Evolutionary conservation across 2,329 filamentous ascomycete genomes (phyloP), one percentile per base, ranked within the genome.

Genomic region (Colletotrichum destructivum): DNA sequence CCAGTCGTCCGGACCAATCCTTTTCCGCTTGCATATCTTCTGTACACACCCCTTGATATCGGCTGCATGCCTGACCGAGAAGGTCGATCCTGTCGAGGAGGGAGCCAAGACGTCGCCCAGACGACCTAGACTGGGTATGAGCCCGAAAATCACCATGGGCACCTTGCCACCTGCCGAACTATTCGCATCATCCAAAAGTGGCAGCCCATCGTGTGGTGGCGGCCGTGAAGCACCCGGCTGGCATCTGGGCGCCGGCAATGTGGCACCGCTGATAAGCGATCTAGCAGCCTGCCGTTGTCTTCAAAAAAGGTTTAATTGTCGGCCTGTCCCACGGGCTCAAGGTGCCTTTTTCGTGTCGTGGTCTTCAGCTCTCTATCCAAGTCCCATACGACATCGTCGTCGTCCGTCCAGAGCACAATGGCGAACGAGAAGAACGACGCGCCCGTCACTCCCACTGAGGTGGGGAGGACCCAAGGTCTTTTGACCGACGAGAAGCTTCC

Each of bases 11-110:
- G 49, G 31, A 42, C 71, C 68, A 73, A 72, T 73, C 71, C 23
- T 60, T 51, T 47, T 26, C 23, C 38, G 31, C 62, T 46, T 68
- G 23, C 61, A 61, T 71, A 69, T 71, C 69, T 69, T 54, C 69
- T 51, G 35, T 13, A 56, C 66, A 56, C 66, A 42, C 44, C 60
- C 59, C 55, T 68, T 63, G 57, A 61, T 44, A 68, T 68, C 68
- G 62, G 71, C 52, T 63, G 59, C 42, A 67, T 73, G 49, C 71
- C 71, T 71, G 71, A 60, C 71, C 54, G 57, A 73, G 71, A 72
- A 73, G 71, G 71, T 73, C 62, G 47, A 71, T 68, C 52, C 52
- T 68, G n/a, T 63, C 46, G 15, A 62, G 21, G 18, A 54, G 44
- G n/a, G 35, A 44, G 69, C 69, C 69, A 71, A 71, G 69, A 63